phyloP scores from a whole-genome alignment of 768 basidiomycete genomes.

The Xanthoconium purpureum region DNA sequence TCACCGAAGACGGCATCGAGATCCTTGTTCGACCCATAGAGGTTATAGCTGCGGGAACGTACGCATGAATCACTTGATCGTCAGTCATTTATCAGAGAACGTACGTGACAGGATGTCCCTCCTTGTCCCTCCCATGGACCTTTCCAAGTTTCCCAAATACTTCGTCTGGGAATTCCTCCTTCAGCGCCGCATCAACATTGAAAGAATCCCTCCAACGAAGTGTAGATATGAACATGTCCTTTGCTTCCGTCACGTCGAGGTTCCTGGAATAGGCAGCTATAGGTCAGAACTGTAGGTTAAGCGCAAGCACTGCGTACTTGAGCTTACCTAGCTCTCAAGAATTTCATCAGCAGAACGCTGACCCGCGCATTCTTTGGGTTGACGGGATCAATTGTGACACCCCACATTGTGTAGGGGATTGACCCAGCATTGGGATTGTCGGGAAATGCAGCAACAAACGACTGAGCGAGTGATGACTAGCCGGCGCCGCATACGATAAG shows the following conservation, averaged over 20 bases:
- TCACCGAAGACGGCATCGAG: slow-evolving; percentile 73
- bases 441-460: slow-evolving; percentile 58
- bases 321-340: slow-evolving; percentile 66
- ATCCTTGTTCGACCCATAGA: slow-evolving; percentile 71
- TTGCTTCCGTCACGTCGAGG: slow-evolving; percentile 50
- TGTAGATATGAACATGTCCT: slow-evolving; percentile 65
- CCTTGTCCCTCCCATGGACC: slow-evolving; percentile 68
- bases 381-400: slow-evolving; percentile 61
- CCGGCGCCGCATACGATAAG: not conserved
- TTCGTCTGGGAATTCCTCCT: slow-evolving; percentile 60
- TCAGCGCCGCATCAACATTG: slow-evolving; percentile 53
- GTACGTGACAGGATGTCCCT: slow-evolving; percentile 65
- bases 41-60: slow-evolving; percentile 56
- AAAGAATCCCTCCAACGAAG: slow-evolving; percentile 71
- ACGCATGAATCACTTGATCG: not conserved
- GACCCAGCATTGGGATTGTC: slow-evolving; percentile 52
- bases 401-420: slow-evolving; percentile 63
- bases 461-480: slow-evolving; percentile 44
- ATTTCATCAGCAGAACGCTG: slow-evolving; percentile 79
- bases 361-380: slow-evolving; percentile 57
- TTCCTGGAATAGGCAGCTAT: slow-evolving; percentile 36
- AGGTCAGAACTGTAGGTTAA: not conserved
- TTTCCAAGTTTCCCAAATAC: slow-evolving; percentile 63
- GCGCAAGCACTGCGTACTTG: not conserved
- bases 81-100: slow-evolving; percentile 17